Percentiles rank a stretch among this genome's conserved stretches.
These are phyloP conservation scores for Trichomonas tenax DNA, from an alignment of 208 protist genomes.

Conservation along the genomic window DNA sequence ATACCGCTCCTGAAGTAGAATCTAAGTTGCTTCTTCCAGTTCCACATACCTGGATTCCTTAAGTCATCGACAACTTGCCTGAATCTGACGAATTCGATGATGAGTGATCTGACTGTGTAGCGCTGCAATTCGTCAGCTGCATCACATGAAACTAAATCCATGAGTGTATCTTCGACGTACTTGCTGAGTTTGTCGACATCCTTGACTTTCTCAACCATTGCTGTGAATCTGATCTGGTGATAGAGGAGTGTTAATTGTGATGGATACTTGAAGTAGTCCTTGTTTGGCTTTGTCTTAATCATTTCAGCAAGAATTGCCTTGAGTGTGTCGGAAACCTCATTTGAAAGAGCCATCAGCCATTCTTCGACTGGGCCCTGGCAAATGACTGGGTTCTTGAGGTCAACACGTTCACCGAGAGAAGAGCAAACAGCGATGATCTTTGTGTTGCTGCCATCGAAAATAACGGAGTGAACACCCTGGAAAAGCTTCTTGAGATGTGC, in stretches of 20 bases:
- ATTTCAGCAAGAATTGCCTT: constrained; percentile 73
- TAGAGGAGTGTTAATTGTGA: constrained; percentile 19
- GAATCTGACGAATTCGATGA: constrained; percentile 16
- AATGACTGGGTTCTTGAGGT: constrained; percentile 62
- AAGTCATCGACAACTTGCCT: not conserved
- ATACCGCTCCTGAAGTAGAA: constrained; percentile 62
- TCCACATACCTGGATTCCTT: constrained; percentile 48
- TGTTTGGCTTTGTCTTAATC: constrained; percentile 54
- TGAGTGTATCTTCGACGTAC: not conserved
- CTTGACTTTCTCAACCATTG: not conserved
- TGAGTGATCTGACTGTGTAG: not conserved
- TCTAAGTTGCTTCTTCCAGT: constrained; percentile 86
- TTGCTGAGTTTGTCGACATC: not conserved
- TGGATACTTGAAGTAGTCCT: constrained; percentile 6
- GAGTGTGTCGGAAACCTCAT: not conserved
- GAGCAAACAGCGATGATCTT: not conserved
- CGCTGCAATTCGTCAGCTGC: not conserved
- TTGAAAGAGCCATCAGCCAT: constrained; percentile 73
- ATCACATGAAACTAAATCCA: not conserved
- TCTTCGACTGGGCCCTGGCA: constrained; percentile 75
- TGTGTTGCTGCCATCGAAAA: constrained; percentile 48
- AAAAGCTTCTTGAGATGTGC: constrained; percentile 92
- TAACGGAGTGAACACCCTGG: constrained; percentile 75
- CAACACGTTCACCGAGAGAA: constrained; percentile 63
- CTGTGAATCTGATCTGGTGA: constrained; percentile 29